phyloP scores from a whole-genome alignment of 2,329 filamentous ascomycete species.

The Cercospora sojina region DNA sequence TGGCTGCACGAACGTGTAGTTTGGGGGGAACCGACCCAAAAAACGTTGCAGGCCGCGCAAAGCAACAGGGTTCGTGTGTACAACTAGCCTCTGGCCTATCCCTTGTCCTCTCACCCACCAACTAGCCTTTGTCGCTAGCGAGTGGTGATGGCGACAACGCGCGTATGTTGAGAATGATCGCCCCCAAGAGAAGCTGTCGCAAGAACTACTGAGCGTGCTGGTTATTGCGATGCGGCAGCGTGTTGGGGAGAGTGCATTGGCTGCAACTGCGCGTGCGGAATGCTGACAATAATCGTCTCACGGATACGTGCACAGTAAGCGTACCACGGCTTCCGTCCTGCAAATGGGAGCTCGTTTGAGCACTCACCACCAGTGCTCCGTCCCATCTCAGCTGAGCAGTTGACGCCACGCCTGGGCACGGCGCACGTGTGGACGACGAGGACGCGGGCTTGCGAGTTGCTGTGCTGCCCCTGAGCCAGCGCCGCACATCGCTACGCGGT shows the following conservation, averaged over 20 bases:
- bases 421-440: conserved; percentile 1
- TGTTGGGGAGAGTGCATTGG: background rate
- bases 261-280: background rate
- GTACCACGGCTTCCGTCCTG: background rate
- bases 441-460: background rate
- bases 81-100: background rate
- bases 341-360: background rate
- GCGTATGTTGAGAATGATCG: background rate
- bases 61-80: background rate
- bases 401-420: background rate
- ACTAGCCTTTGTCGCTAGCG: background rate
- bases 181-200: background rate
- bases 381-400: background rate
- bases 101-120: background rate
- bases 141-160: background rate
- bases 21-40: background rate
- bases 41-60: conserved; percentile 1
- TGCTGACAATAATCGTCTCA: background rate
- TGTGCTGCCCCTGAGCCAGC: background rate
- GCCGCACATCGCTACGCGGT: background rate
- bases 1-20: background rate
- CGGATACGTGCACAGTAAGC: background rate
- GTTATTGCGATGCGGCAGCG: background rate
- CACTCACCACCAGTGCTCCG: background rate
- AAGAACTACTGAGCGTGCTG: background rate